Evolutionary conservation across 441 rosid species (phyloP), one percentile per base, ranked within the genome.

Genomic region (Pelargonium myrrhifolium): DNA sequence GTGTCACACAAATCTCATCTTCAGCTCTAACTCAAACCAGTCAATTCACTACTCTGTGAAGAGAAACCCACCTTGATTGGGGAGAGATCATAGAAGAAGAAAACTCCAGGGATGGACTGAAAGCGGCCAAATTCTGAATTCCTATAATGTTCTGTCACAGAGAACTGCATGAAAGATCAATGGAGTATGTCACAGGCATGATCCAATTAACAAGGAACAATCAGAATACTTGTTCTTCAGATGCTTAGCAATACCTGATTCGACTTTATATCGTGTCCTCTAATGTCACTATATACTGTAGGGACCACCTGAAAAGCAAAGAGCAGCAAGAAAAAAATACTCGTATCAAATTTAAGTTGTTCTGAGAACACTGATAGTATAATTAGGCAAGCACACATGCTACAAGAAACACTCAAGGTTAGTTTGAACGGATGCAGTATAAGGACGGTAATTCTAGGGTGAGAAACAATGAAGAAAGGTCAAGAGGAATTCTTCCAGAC

Each of bases 31-130:
- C 11, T 47, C 3, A 47, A 47, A 47, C n/a, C 58, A 51, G 17
- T 15, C 58, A 3, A 51, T 20, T 51, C 17, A 20, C 58, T 17
- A 51, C 58, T 51, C 5, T 51, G 22, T 51, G 22, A 9, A 17
- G 58, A 15, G 15, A 51, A 72, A 51, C 58, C 15, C 18, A 51
- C 58, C 58, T 51, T 51, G 58, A 51, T 51, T 51, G 58, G 58
- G 18, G 58, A 51, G 22, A 51, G 58, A 51, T 51, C 58, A 7
- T 51, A 51, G 1, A 15, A 51, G 58, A 51, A 51, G 58, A 51
- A 51, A 51, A 51, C 58, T 51, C 58, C 58, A 14, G 58, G 58
- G 22, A 51, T 20, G 17, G 58, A 51, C 6, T 51, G 58, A 51
- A 51, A 17, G 18, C 58, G 58, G 17, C 21, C 21, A 17, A 17